Conservation (phyloP, 441 rosid species). For the Syzygium malaccense region DNA sequence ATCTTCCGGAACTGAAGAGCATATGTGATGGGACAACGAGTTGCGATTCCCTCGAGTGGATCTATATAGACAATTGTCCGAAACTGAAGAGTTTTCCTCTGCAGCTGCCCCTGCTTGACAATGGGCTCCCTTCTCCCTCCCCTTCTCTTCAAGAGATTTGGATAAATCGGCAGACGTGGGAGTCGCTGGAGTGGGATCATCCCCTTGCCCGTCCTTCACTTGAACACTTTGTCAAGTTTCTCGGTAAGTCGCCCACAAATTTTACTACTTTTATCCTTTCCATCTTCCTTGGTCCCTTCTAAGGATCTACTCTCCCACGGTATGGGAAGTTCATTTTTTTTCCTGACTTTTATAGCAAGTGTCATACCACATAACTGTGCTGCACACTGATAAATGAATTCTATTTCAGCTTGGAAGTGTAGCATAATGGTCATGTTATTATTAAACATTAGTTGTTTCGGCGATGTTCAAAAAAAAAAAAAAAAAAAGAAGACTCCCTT, state of each 20-base stretch:
- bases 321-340: neutral
- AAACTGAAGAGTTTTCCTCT: neutral
- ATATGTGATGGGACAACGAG: too few relatives aligned
- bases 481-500: too few relatives aligned
- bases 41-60: too few relatives aligned
- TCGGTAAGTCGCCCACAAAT: neutral
- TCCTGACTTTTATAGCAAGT: too few relatives aligned
- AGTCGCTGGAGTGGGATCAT: neutral
- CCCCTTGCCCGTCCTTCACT: neutral
- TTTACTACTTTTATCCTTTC: neutral
- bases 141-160: neutral
- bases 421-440: too few relatives aligned
- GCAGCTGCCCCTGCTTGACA: neutral
- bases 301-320: neutral
- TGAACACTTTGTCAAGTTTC: neutral
- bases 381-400: too few relatives aligned
- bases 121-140: neutral
- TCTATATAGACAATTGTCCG: neutral
- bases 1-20: neutral
- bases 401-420: too few relatives aligned
- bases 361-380: too few relatives aligned
- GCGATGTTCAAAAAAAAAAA: too few relatives aligned
- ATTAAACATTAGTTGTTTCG: too few relatives aligned
- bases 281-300: neutral
- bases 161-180: neutral